Evolutionary conservation across 169 alveolate species (phyloP), one percentile per base, ranked within the genome.

Genomic region (Plasmodium fragile): DNA sequence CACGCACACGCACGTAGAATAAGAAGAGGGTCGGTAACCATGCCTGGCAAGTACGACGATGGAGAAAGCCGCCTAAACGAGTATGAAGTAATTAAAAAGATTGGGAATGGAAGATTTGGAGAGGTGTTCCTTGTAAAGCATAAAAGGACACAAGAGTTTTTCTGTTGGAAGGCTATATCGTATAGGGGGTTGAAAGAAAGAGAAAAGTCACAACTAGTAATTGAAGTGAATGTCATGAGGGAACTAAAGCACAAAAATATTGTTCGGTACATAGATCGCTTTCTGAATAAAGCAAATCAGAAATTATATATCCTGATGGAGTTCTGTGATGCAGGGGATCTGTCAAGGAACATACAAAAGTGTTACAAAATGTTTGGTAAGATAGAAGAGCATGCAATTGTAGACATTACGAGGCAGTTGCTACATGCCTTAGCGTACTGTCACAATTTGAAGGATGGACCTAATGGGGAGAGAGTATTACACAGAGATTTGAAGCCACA

Each of bases 401-500:
- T 99, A 97, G 98, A 98, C 83, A 98, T 99, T 72, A 98, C 99
- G 81, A 95, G 98, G 18, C 99, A 99, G 92, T 96, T 99, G 10
- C 89, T 98, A 28, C 95, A 96, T 79, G 99, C 99, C 13, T 94
- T 99, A 25, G 97, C 98, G 59, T 98, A 98, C 92, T 99, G 99
- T 89, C 99, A 99, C 87, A 97, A 96, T 89, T 95, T 95, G 32
- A 92, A 94, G 72, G 92, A 92, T 81, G 97, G 97, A 18, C 95
- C 98, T 7, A 95, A 98, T 89, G 96, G 96, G 55, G 98, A 96
- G 65, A 97, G 98, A 95, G 98, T 98, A 0, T 96, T 98, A 22
- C 99, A 99, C 93, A 83, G 99, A 92, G 99, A 99, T 95, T 93
- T 99, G 41, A 98, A 99, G 94, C 99, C 99, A 28, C 99, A 98